A percentile compares a stretch with the other conserved stretches of the same genome.
These are phyloP conservation scores for Penicillium herquei DNA, from an alignment of 495 filamentous ascomycete species.

Conservation along the genomic window DNA sequence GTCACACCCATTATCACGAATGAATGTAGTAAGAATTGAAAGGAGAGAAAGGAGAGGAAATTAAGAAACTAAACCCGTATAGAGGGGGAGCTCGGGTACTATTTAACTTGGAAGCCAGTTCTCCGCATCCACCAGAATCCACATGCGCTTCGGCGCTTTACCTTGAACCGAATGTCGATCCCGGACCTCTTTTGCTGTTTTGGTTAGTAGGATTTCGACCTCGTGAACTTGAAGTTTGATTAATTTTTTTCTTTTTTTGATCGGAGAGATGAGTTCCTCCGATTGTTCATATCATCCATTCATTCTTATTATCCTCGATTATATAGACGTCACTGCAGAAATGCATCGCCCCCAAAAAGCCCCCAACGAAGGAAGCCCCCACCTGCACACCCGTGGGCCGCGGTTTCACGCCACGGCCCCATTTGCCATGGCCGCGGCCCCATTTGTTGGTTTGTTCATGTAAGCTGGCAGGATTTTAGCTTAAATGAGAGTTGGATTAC, in stretches of 20 bases:
- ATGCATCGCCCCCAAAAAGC: too few relatives aligned
- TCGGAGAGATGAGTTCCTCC: too few relatives aligned
- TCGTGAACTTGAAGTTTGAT: neutral
- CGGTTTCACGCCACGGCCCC: neutral
- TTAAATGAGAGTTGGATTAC: too few relatives aligned
- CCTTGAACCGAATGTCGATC: slow-evolving; percentile 15
- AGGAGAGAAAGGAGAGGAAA: slow-evolving; percentile 5
- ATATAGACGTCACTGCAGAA: too few relatives aligned
- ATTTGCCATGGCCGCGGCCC: neutral
- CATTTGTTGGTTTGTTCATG: too few relatives aligned
- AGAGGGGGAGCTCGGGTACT: neutral
- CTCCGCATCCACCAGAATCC: slow-evolving; percentile 21
- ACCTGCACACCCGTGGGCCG: neutral
- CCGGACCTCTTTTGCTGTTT: neutral
- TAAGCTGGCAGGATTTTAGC: too few relatives aligned
- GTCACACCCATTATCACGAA: slow-evolving; percentile 22
- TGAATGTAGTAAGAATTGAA: neutral
- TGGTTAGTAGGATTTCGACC: neutral
- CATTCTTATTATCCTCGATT: too few relatives aligned
- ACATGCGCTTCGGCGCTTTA: slow-evolving; percentile 19
- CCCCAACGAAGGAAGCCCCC: neutral
- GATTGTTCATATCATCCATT: too few relatives aligned
- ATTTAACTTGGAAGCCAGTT: neutral
- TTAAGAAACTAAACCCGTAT: neutral
- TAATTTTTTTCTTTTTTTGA: neutral